Base-by-base conservation (phyloP, 495 filamentous ascomycete genomes). In the Halenospora varia region DNA sequence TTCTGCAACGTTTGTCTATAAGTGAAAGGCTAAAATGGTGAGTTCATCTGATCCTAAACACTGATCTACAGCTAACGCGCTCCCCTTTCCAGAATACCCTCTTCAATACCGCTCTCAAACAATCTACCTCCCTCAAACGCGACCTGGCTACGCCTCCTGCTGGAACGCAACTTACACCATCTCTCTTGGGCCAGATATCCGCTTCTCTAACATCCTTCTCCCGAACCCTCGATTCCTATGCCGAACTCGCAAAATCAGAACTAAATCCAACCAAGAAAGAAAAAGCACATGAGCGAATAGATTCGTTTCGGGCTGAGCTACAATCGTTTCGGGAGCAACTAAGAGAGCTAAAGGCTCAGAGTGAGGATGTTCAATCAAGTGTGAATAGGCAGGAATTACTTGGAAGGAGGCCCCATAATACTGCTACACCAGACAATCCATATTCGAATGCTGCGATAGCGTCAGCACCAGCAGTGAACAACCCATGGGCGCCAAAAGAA, bases 101-200 rank as follows among this genome's bases (percentile, higher is more conserved):
- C 59, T 97, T 96, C 82, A 97, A 97, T 73, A 93, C 91, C 17
- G 93, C 94, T 25, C 82, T 96, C 25, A 95, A 96, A 74, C 93
- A 97, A 76, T 89, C 87, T 46, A 91, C 88, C 55, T 80, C 90
- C 6, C 87, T 96, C 67, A 89, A 91, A 62, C 85, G 84, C 59
- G 91, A 96, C 71, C 85, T 97, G 51, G 83, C 89, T 62, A 55
- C 63, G 4, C 46, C 60, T 2, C 55, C 57, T 63, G 71, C 87
- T 49, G 80, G 85, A 60, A 78, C 82, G 10, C 80, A 82, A 10
- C 67, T 76, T 22, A 81, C 77, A 53, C 79, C 87, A 10, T 82
- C 83, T 47, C 65, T 80, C 10, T 68, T 62, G 78, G 86, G 88
- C 66, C 88, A 92, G 70, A 84, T 93, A 62, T 89, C 89, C 23